Evolutionary conservation across 164 flowering plant genomes (phyloP).

Genomic region (Umbilicus rupestris): DNA sequence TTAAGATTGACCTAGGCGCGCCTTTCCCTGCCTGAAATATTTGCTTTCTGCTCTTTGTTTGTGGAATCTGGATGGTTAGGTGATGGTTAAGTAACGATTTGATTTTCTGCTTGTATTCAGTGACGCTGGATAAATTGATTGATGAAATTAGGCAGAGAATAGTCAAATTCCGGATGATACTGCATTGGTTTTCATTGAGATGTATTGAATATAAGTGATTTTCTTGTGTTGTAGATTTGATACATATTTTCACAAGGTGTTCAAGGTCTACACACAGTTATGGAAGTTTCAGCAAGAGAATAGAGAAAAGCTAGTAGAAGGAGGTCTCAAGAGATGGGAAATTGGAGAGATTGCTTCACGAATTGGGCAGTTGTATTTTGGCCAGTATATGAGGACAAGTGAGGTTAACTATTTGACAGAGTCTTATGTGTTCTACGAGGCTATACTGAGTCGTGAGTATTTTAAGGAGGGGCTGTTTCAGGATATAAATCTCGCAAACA

Average conservation of each 20-base stretch:
- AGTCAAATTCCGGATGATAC: not conserved
- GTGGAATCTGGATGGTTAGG: too few species aligned
- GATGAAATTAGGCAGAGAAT: not conserved
- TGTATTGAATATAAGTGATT: not conserved
- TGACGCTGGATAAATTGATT: not conserved
- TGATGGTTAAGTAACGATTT: too few species aligned
- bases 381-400: constrained; percentile 78
- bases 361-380: constrained; percentile 80
- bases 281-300: constrained; percentile 96
- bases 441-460: constrained; percentile 72
- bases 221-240: constrained; percentile 42
- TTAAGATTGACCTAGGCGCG: not conserved
- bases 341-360: constrained; percentile 96
- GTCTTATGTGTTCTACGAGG: constrained; percentile 76
- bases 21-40: not conserved
- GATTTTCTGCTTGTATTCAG: too few species aligned
- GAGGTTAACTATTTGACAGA: constrained; percentile 70
- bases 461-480: constrained; percentile 66
- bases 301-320: constrained; percentile 74
- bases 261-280: constrained; percentile 74
- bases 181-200: not conserved
- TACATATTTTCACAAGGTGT: constrained; percentile 70
- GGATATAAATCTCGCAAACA: constrained; percentile 56
- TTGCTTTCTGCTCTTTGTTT: not conserved
- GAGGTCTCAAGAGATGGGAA: constrained; percentile 87